These are phyloP conservation scores for Globisporangium nunn DNA, from an alignment of 352 stramenopile species.

Conservation along the genomic window DNA sequence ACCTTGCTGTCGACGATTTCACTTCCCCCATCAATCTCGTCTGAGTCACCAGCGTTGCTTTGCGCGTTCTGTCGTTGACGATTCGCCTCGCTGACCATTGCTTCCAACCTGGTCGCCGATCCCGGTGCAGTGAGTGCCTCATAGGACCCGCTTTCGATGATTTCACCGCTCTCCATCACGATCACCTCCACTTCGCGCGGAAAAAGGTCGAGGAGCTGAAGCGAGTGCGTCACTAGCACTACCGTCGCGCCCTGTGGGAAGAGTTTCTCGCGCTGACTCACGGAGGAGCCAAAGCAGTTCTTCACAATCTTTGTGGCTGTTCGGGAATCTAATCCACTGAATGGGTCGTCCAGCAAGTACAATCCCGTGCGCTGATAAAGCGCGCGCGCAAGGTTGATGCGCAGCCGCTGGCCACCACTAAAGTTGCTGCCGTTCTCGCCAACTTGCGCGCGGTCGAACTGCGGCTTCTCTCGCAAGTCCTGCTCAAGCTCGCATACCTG, in stretches of 20 bases:
- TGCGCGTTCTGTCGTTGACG: neutral
- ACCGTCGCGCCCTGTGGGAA: conserved; percentile 45
- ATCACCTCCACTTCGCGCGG: conserved; percentile 30
- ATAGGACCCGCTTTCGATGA: conserved; percentile 41
- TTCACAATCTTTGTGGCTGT: conserved; percentile 46
- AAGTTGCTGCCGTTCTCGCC: conserved; percentile 80
- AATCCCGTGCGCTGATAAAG: conserved; percentile 61
- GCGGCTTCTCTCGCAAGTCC: conserved; percentile 42
- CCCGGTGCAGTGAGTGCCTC: conserved; percentile 15
- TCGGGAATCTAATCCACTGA: conserved; percentile 70
- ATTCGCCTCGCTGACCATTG: conserved; percentile 14
- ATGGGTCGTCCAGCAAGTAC: conserved; percentile 87
- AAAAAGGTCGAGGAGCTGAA: conserved; percentile 60
- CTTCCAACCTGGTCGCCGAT: conserved; percentile 19
- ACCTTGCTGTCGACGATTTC: neutral
- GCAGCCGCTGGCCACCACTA: conserved; percentile 74
- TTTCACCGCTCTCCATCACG: conserved; percentile 44
- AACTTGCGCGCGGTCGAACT: conserved; percentile 40
- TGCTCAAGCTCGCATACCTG: conserved; percentile 59
- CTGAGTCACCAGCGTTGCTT: neutral
- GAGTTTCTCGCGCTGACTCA: conserved; percentile 22
- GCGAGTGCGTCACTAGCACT: conserved; percentile 71
- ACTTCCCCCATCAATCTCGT: neutral
- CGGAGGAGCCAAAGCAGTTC: conserved; percentile 31
- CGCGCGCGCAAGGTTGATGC: conserved; percentile 81